phyloP scores from a whole-genome alignment of 495 filamentous ascomycete species.

The Durotheca rogersii region DNA sequence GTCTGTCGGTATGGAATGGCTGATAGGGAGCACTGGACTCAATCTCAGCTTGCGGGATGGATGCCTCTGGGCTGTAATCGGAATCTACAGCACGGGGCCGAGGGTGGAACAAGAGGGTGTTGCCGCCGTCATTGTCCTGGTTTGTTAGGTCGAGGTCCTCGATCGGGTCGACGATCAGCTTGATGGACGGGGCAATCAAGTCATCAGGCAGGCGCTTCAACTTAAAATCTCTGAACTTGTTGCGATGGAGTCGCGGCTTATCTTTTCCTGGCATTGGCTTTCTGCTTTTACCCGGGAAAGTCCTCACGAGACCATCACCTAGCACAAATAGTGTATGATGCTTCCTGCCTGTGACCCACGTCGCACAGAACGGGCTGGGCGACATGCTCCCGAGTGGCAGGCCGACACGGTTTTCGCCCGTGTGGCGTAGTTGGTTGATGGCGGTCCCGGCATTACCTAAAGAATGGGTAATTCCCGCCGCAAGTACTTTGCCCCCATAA shows the following conservation, averaged over 20 bases:
- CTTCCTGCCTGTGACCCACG: constrained; percentile 56
- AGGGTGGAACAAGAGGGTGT: constrained; percentile 45
- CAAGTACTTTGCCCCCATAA: constrained; percentile 76
- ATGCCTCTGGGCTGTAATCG: constrained; percentile 46
- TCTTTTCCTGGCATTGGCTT: constrained; percentile 48
- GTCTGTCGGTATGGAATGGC: constrained; percentile 84
- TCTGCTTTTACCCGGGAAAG: constrained; percentile 63
- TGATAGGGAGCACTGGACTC: constrained; percentile 89
- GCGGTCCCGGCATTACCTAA: constrained; percentile 77
- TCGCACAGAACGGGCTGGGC: constrained; percentile 54
- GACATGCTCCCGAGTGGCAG: constrained; percentile 56
- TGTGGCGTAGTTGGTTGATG: constrained; percentile 76
- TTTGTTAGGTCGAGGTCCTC: constrained; percentile 51
- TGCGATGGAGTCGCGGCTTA: constrained; percentile 46
- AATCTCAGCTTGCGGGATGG: constrained; percentile 86
- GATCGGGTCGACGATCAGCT: constrained; percentile 48
- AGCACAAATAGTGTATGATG: constrained; percentile 57
- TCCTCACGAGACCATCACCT: constrained; percentile 60
- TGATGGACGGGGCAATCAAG: constrained; percentile 43
- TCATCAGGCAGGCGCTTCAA: constrained; percentile 59
- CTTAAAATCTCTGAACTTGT: constrained; percentile 64
- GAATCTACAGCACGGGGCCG: constrained; percentile 30
- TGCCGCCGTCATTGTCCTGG: constrained; percentile 45
- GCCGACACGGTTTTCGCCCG: constrained; percentile 79
- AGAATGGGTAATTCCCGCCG: constrained; percentile 79